Base-by-base conservation (phyloP, 208 protist species). In the Trypanosoma rangeli region DNA sequence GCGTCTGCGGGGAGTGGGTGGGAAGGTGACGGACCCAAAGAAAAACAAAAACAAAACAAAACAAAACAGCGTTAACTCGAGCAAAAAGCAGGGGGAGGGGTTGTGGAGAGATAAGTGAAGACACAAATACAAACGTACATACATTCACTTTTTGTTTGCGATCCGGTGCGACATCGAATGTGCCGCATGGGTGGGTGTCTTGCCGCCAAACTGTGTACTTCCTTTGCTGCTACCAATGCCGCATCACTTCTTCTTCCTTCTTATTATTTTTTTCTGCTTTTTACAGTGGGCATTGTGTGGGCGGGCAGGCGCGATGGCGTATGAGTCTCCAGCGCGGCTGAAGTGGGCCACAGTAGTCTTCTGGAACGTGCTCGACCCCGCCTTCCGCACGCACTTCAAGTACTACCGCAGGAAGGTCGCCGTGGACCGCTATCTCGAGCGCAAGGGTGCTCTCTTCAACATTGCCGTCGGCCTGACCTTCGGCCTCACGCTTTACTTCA, bases 271-370 rank as follows among this genome's bases (percentile, higher is more conserved):
- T 53, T 53, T 53, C 22, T 26, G 3, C n/a, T 26, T 26, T 53
- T 26, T 53, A 12, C 16, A 26, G 69, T 56, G 31, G 39, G 44
- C 50, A 42, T 58, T 37, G 54, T 3, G 12, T 26, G 28, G 9
- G 9, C 5, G 29, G 15, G 5, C 29, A 44, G 76, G 70, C 3
- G 56, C 79, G n/a, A 81, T 79, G 20, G 74, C 76, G 28, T 83
- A 88, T 48, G 46, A 76, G 44, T 85, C 84, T 13, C 76, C 74
- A 18, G 87, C 89, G 28, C 70, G 63, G 42, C 0, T 92, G 18
- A 85, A 85, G 61, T 95, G 90, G 87, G 90, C 90, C 20, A 92
- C 85, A 20, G 87, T 84, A 74, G 76, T 82, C 20, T 95, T 92
- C 60, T 93, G 87, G 90, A 84, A 85, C 57, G 24, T 89, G 16